Evolutionary conservation across 1,284 basidiomycete genomes (phyloP).

Genomic region (Cryptococcus neoformans): DNA sequence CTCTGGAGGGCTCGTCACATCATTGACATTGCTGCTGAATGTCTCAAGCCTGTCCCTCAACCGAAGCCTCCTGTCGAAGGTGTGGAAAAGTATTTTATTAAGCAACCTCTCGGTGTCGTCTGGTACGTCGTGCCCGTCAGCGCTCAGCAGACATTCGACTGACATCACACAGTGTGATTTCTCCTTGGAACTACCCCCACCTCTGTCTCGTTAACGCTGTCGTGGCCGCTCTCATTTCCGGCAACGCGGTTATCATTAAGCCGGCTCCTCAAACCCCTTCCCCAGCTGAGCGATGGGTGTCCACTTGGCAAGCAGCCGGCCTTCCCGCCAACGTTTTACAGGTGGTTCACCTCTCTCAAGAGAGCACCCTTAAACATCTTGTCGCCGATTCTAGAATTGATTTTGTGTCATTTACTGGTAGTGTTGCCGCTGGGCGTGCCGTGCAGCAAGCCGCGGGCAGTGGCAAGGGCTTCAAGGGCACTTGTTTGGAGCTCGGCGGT

Average conservation of each 20-base stretch:
- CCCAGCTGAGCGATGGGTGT: conserved; percentile 73
- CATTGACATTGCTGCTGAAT: conserved; percentile 73
- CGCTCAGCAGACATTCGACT: conserved; percentile 24
- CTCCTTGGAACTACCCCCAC: conserved; percentile 71
- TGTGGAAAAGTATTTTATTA: conserved; percentile 75
- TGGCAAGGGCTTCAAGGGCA: conserved; percentile 65
- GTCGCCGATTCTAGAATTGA: conserved; percentile 67
- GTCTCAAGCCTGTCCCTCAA: conserved; percentile 70
- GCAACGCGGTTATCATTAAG: conserved; percentile 87
- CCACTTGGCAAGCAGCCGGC: conserved; percentile 67
- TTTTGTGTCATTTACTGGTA: conserved; percentile 89
- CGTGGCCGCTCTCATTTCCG: conserved; percentile 77
- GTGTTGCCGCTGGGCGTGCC: conserved; percentile 56
- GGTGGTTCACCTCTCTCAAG: conserved; percentile 72
- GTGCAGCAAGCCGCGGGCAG: conserved; percentile 49
- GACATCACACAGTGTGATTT: conserved; percentile 23
- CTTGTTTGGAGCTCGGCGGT: conserved; percentile 74
- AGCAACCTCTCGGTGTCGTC: conserved; percentile 82
- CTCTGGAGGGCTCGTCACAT: conserved; percentile 79
- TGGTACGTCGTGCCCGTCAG: conserved; percentile 57
- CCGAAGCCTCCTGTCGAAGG: conserved; percentile 74
- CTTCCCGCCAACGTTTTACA: conserved; percentile 73
- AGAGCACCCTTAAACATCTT: conserved; percentile 60
- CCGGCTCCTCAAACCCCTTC: conserved; percentile 93
- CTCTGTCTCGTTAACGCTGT: conserved; percentile 85